Evolutionary conservation across 495 filamentous ascomycete species (phyloP).

Genomic region (Penicillium simplicissimum): DNA sequence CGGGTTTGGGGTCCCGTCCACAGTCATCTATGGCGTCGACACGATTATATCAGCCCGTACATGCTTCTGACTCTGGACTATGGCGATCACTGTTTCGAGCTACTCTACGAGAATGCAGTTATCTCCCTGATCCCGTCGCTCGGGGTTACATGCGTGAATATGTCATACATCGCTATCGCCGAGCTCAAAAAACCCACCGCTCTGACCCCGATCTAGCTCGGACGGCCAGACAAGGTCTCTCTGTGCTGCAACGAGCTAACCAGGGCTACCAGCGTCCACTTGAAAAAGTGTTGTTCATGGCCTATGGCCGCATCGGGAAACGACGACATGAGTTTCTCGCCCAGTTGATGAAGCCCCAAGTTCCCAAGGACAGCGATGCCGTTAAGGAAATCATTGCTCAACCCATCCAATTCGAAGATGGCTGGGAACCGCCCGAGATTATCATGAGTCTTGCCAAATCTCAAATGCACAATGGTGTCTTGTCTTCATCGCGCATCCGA

Average conservation of each 20-base stretch:
- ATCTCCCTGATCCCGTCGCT: conserved; percentile 75
- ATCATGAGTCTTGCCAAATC: conserved; percentile 39
- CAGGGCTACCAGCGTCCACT: conserved; percentile 64
- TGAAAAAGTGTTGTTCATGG: conserved; percentile 59
- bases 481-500: conserved; percentile 24
- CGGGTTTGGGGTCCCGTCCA: conserved; percentile 13
- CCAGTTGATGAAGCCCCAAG: conserved; percentile 43
- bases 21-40: conserved; percentile 21
- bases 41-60: conserved; percentile 9
- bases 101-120: conserved; percentile 80
- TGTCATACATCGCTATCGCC: conserved; percentile 59
- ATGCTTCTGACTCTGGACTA: conserved; percentile 22
- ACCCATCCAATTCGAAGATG: conserved; percentile 28
- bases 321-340: conserved; percentile 63
- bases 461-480: conserved; percentile 32
- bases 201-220: conserved; percentile 23
- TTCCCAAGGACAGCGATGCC: conserved; percentile 33
- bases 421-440: conserved; percentile 38
- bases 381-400: conserved; percentile 24
- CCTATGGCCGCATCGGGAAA: conserved; percentile 75
- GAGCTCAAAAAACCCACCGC: conserved; percentile 17
- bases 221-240: conserved; percentile 27
- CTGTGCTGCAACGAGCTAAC: conserved; percentile 58
- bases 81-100: conserved; percentile 69
- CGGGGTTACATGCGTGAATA: conserved; percentile 58